A percentile compares a stretch with the other conserved stretches of the same genome.
phyloP scores from a whole-genome alignment of 495 filamentous ascomycete species.

The Talaromyces wortmannii region DNA sequence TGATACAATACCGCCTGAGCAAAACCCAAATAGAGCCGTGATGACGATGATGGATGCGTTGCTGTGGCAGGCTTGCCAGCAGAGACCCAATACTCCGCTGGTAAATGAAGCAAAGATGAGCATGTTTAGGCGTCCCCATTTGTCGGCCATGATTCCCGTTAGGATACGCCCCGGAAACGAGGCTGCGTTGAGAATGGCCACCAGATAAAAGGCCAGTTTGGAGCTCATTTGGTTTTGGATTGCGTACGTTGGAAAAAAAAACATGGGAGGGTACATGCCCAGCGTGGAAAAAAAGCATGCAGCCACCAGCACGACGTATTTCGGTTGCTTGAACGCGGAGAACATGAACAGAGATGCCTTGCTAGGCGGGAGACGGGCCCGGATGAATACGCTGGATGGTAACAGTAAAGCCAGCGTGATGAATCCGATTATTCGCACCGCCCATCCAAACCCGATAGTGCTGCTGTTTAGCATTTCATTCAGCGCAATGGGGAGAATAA shows the following conservation, averaged over 20 bases:
- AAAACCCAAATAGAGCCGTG: slow-evolving; percentile 63
- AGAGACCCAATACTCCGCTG: slow-evolving; percentile 58
- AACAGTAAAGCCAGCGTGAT: slow-evolving; percentile 8
- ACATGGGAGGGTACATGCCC: slow-evolving; percentile 50
- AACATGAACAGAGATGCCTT: slow-evolving; percentile 31
- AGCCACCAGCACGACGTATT: slow-evolving; percentile 24
- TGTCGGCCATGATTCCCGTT: slow-evolving; percentile 38
- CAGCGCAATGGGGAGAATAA: slow-evolving; percentile 27
- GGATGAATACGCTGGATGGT: neutral
- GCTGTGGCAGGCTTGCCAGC: slow-evolving; percentile 56
- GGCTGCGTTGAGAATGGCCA: slow-evolving; percentile 22
- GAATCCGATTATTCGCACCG: slow-evolving; percentile 13
- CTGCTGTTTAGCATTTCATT: slow-evolving; percentile 7
- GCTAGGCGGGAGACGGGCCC: slow-evolving; percentile 35
- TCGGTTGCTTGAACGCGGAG: slow-evolving; percentile 28
- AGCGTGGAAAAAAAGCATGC: slow-evolving; percentile 37
- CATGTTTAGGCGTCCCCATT: slow-evolving; percentile 65
- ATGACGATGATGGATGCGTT: slow-evolving; percentile 61
- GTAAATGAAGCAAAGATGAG: slow-evolving; percentile 57
- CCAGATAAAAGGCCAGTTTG: slow-evolving; percentile 33
- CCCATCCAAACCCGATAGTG: slow-evolving; percentile 14
- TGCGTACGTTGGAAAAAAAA: slow-evolving; percentile 50
- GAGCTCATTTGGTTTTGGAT: slow-evolving; percentile 35
- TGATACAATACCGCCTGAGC: slow-evolving; percentile 64
- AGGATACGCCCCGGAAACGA: slow-evolving; percentile 20